These are phyloP conservation scores for Phyllachora maydis DNA, from an alignment of 2,329 filamentous ascomycete species.

Conservation along the genomic window DNA sequence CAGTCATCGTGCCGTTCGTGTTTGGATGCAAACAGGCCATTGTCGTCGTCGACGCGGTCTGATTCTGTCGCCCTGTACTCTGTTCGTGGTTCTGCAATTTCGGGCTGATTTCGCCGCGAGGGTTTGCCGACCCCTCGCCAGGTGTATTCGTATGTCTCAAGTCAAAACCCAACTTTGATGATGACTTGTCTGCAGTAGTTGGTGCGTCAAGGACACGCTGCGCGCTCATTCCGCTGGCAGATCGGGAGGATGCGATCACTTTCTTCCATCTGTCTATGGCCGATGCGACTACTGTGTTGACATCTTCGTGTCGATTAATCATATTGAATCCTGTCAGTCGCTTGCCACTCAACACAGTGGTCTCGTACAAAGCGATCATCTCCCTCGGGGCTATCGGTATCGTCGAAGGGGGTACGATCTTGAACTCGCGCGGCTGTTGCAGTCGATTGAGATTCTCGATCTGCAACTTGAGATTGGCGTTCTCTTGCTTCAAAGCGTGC, in stretches of 20 bases:
- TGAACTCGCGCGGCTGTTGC: conserved; percentile 40
- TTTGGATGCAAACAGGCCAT: too few species aligned
- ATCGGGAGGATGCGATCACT: conserved; percentile 31
- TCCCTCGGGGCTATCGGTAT: conserved; percentile 28
- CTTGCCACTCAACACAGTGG: conserved; percentile 16
- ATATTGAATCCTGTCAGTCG: conserved; percentile 22
- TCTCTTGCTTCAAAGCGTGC: conserved; percentile 32
- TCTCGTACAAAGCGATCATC: conserved; percentile 23
- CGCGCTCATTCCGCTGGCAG: conserved; percentile 22
- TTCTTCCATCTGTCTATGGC: conserved; percentile 41
- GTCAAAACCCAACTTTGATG: too few species aligned
- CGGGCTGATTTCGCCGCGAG: too few species aligned
- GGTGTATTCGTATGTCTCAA: too few species aligned
- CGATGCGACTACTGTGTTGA: conserved; percentile 27
- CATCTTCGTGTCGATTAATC: conserved; percentile 28
- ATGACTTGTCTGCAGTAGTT: conserved; percentile 1
- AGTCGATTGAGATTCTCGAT: conserved; percentile 35
- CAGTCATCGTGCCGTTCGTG: too few species aligned
- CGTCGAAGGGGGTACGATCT: conserved; percentile 26
- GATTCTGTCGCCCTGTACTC: too few species aligned
- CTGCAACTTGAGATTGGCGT: conserved; percentile 31
- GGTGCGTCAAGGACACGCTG: conserved; percentile 23
- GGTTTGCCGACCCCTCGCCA: too few species aligned
- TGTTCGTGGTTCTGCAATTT: too few species aligned
- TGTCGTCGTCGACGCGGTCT: too few species aligned